Conservation (phyloP, 305 asterid species). For the Lippia alba region DNA sequence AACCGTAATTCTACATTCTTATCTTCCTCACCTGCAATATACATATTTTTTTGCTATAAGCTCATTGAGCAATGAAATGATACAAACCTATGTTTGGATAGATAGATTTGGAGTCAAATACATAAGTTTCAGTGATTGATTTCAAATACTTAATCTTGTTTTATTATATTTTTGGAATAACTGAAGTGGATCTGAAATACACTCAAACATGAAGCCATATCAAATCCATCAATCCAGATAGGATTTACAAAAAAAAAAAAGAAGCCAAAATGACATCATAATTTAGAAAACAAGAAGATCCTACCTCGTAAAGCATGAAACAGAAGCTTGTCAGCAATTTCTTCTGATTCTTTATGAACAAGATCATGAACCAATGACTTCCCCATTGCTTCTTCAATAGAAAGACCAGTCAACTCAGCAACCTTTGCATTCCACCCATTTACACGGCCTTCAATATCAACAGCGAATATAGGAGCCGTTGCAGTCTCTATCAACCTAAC, state of each 20-base stretch:
- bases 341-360: conserved; percentile 73
- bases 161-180: too few relatives aligned
- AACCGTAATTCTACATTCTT: conserved; percentile 74
- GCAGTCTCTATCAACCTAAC: conserved; percentile 92
- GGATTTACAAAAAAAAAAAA: conserved; percentile 2
- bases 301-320: conserved; percentile 76
- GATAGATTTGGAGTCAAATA: too few relatives aligned
- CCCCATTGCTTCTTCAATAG: conserved; percentile 85
- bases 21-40: conserved; percentile 78
- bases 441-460: conserved; percentile 71
- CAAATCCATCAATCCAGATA: background rate
- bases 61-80: conserved; percentile 16
- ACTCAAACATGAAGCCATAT: too few relatives aligned
- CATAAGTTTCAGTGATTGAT: too few relatives aligned
- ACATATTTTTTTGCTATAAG: conserved; percentile 31
- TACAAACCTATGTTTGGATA: too few relatives aligned
- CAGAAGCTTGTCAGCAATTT: conserved; percentile 65
- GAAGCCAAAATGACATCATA: background rate
- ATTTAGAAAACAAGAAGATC: conserved; percentile 20
- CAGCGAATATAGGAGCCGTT: conserved; percentile 90
- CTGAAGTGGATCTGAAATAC: too few relatives aligned
- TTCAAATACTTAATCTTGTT: too few relatives aligned
- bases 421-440: conserved; percentile 93
- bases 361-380: conserved; percentile 78
- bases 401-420: conserved; percentile 76